A percentile compares a stretch with the other conserved stretches of the same genome.
These are phyloP conservation scores for Microdochium trichocladiopsis DNA, from an alignment of 2,329 filamentous ascomycete genomes.

Conservation along the genomic window DNA sequence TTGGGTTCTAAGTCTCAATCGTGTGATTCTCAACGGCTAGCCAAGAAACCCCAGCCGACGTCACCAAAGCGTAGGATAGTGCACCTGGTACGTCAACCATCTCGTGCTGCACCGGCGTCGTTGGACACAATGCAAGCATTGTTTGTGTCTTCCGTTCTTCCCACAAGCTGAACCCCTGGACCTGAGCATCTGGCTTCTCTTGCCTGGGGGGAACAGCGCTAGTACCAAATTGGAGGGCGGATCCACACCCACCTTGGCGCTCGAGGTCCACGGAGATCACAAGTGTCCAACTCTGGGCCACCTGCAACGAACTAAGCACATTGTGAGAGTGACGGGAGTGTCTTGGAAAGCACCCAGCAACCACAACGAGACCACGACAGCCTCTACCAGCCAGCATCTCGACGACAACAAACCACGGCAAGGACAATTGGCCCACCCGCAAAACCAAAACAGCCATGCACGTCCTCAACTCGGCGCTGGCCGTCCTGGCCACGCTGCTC, in stretches of 20 bases:
- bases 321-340: too few species aligned
- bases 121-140: conserved; percentile 1
- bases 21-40: too few species aligned
- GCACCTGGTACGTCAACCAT: too few species aligned
- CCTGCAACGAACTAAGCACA: neutral
- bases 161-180: neutral
- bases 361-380: conserved; percentile 19
- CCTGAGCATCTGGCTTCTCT: neutral
- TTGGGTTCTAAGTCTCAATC: too few species aligned
- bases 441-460: conserved; percentile 26
- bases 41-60: too few species aligned
- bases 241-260: conserved; percentile 1
- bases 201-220: neutral
- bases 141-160: neutral
- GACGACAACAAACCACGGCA: neutral
- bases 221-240: neutral
- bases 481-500: conserved; percentile 42
- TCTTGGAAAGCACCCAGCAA: conserved; percentile 5
- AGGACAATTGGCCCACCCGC: neutral
- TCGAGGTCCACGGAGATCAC: neutral
- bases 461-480: conserved; percentile 31
- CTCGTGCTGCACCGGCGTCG: too few species aligned
- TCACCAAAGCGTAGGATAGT: too few species aligned
- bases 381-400: conserved; percentile 3
- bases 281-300: neutral